phyloP scores from a whole-genome alignment of 2,329 filamentous ascomycete species.

The Nemania abortiva region DNA sequence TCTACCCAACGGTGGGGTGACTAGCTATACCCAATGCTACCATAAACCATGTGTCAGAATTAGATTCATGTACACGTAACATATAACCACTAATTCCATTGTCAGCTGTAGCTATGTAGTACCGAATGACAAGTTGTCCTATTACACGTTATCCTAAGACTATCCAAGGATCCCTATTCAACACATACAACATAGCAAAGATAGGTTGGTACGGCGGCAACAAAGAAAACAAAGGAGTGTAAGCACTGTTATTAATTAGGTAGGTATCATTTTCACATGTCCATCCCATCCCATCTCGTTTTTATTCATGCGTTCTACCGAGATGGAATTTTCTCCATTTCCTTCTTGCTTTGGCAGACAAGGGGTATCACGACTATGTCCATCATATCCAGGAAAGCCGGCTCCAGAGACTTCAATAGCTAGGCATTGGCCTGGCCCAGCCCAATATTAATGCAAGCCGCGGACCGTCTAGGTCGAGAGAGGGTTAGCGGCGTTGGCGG shows the following conservation, averaged over 20 bases:
- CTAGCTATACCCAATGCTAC: too few species aligned
- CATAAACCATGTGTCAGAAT: too few species aligned
- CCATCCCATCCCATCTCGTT: background rate
- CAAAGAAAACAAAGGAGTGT: background rate
- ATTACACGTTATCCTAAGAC: background rate
- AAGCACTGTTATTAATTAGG: background rate
- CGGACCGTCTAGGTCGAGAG: background rate
- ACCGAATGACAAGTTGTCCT: background rate
- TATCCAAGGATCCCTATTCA: too few species aligned
- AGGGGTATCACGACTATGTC: slow-evolving; percentile 13
- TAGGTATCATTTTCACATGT: slow-evolving; percentile 20
- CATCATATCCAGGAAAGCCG: too few species aligned
- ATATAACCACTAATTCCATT: too few species aligned
- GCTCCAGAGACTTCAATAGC: too few species aligned
- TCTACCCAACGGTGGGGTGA: too few species aligned
- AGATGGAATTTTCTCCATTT: background rate
- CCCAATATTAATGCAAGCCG: too few species aligned
- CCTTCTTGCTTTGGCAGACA: background rate
- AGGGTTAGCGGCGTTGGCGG: slow-evolving; percentile 2
- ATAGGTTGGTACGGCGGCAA: too few species aligned
- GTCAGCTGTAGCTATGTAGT: background rate
- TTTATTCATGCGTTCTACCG: background rate
- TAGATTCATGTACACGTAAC: too few species aligned
- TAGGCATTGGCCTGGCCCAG: background rate
- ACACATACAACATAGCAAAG: too few species aligned